Percentiles rank a stretch among this genome's conserved stretches.
Evolutionary conservation across 148 eudicot species (phyloP).

Genomic region (Silene latifolia): DNA sequence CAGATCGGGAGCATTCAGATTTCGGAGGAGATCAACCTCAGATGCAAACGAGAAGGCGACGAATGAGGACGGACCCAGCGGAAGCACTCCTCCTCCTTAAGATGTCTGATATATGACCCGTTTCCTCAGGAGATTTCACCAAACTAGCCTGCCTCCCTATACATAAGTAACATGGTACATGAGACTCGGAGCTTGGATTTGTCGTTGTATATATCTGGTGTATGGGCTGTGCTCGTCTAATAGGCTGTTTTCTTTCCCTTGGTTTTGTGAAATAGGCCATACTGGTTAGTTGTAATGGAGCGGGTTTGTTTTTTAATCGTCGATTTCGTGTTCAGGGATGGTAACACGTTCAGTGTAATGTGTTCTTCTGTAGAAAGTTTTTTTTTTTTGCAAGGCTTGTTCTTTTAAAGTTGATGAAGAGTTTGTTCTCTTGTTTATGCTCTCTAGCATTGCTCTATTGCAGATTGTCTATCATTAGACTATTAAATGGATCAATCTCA

Average conservation of each 20-base stretch:
- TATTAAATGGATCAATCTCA: too few species aligned
- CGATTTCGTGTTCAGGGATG: background rate
- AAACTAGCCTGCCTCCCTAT: background rate
- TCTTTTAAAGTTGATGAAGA: background rate
- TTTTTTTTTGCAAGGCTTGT: conserved; percentile 16
- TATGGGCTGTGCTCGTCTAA: background rate
- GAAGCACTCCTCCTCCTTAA: conserved; percentile 43
- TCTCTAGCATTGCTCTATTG: too few species aligned
- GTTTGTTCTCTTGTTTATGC: conserved; percentile 5
- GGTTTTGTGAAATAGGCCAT: background rate
- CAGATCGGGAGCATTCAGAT: conserved; percentile 44
- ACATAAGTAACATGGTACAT: conserved; percentile 13
- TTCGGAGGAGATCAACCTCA: conserved; percentile 37
- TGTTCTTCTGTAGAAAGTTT: conserved; percentile 14
- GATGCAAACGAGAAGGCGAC: conserved; percentile 38
- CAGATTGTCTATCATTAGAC: too few species aligned
- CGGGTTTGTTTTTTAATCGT: background rate
- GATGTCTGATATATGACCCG: conserved; percentile 32
- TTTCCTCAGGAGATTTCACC: too few species aligned
- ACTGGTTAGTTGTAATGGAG: too few species aligned
- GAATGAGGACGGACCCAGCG: conserved; percentile 23
- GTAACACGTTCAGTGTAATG: background rate
- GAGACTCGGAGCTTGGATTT: conserved; percentile 15
- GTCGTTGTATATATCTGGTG: conserved; percentile 16
- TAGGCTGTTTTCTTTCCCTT: background rate